A percentile compares a stretch with the other conserved stretches of the same genome.
Conservation (phyloP, 106 monocot species). For the Narthecium ossifragum region DNA sequence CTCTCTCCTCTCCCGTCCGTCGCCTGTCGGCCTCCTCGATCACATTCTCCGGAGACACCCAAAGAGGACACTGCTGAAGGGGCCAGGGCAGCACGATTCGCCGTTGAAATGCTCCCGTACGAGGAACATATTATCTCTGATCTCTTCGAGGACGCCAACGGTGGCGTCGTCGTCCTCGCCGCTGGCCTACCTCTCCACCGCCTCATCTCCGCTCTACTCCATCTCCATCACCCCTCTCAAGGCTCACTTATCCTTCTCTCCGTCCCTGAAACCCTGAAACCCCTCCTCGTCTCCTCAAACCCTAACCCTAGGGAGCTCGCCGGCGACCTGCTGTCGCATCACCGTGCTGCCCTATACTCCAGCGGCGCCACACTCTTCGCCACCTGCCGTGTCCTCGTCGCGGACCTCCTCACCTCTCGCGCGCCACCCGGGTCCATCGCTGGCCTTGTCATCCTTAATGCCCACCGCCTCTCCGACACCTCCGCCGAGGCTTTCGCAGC, state of each 20-base stretch:
- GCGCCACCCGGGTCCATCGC: conserved; percentile 19
- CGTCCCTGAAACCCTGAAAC: conserved; percentile 52
- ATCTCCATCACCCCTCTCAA: conserved; percentile 39
- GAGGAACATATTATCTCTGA: conserved; percentile 77
- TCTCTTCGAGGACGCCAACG: conserved; percentile 62
- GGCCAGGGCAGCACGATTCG: too few species aligned
- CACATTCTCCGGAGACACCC: too few species aligned
- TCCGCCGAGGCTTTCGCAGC: conserved; percentile 86
- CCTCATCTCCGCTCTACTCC: conserved; percentile 62
- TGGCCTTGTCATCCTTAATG: conserved; percentile 55
- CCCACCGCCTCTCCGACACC: conserved; percentile 72
- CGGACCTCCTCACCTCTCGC: conserved; percentile 30
- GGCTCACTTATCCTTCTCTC: conserved; percentile 72
- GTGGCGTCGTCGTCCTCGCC: conserved; percentile 77
- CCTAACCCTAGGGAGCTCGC: conserved; percentile 38
- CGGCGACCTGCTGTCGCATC: conserved; percentile 57
- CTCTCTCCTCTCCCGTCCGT: too few species aligned
- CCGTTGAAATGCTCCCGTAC: conserved; percentile 69
- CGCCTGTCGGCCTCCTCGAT: too few species aligned
- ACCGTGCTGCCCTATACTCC: conserved; percentile 54
- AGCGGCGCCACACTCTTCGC: conserved; percentile 42
- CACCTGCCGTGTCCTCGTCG: conserved; percentile 29
- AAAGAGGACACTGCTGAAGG: too few species aligned
- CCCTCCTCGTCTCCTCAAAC: conserved; percentile 1
- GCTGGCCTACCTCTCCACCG: conserved; percentile 69